These are phyloP conservation scores for Rheum nobile DNA, from an alignment of 148 eudicot species.

Conservation along the genomic window DNA sequence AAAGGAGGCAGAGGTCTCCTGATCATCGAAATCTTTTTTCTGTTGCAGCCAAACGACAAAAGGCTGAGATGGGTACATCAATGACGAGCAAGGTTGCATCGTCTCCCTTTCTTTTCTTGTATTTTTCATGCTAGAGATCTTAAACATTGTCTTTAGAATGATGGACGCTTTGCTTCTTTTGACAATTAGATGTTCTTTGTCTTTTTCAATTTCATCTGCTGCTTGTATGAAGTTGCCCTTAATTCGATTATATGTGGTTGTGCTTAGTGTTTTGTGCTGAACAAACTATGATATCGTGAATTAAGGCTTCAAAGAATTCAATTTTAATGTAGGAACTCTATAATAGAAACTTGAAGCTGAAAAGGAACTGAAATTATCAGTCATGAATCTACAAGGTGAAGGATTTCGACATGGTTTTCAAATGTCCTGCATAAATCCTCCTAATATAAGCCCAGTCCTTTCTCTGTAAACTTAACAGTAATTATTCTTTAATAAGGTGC, in stretches of 20 bases:
- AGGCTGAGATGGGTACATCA: constrained; percentile 4
- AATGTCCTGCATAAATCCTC: neutral
- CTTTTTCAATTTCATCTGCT: neutral
- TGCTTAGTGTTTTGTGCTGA: neutral
- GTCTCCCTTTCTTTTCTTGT: neutral
- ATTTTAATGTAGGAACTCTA: neutral
- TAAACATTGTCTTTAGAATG: neutral
- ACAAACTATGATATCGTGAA: neutral
- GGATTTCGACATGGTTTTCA: neutral
- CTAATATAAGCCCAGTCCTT: neutral
- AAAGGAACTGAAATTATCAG: neutral
- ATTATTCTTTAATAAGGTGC: neutral
- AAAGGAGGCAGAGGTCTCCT: neutral
- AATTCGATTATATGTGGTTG: neutral
- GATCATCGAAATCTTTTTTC: constrained; percentile 4
- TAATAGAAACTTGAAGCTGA: neutral
- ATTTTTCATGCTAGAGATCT: neutral
- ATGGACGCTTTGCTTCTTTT: neutral
- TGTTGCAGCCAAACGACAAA: constrained; percentile 8
- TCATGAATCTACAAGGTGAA: too few species aligned
- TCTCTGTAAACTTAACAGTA: neutral
- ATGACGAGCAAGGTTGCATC: constrained; percentile 1
- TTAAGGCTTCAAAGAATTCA: neutral
- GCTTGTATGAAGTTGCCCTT: neutral
- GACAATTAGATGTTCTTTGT: neutral